phyloP scores from a whole-genome alignment of 805 yeast genomes.

The Blastobotrys parvus region DNA sequence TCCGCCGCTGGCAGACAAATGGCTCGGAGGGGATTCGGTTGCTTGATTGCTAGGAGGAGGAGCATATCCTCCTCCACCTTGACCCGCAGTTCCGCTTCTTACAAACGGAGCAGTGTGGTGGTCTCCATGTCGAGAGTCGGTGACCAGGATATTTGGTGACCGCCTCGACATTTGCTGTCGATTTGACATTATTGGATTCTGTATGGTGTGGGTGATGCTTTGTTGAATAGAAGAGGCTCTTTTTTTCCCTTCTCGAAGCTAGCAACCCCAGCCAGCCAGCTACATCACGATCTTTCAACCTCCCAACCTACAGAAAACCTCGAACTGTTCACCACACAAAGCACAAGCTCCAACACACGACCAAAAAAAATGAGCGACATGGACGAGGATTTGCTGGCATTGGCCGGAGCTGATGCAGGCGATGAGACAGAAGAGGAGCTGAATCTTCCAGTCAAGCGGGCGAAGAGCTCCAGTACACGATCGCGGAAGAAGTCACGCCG shows the following conservation, averaged over 20 bases:
- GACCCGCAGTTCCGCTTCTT: not conserved
- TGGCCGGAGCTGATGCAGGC: constrained; percentile 85
- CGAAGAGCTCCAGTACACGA: constrained; percentile 6
- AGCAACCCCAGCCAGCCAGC: no score
- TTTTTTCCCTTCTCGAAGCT: no score
- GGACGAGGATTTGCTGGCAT: constrained; percentile 86
- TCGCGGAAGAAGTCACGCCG: constrained; percentile 5
- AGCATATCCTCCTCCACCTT: not conserved
- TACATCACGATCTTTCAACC: no score
- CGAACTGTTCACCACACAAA: no score
- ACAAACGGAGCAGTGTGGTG: constrained; percentile 30
- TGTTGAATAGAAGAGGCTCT: no score
- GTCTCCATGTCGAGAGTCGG: constrained; percentile 60
- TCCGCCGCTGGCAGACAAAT: not conserved
- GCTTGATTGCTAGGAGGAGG: no score
- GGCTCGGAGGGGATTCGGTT: constrained; percentile 47
- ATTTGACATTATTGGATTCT: constrained; percentile 9
- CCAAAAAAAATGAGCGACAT: constrained; percentile 28
- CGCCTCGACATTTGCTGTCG: constrained; percentile 60
- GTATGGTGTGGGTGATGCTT: no score
- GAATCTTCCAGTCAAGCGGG: constrained; percentile 4
- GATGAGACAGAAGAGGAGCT: constrained; percentile 31
- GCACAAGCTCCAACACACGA: not conserved
- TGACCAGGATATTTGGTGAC: constrained; percentile 88
- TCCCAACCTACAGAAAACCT: no score